These are phyloP conservation scores for Torrubiellomyces zombiae DNA, from an alignment of 2,329 filamentous ascomycete genomes.

Conservation along the genomic window DNA sequence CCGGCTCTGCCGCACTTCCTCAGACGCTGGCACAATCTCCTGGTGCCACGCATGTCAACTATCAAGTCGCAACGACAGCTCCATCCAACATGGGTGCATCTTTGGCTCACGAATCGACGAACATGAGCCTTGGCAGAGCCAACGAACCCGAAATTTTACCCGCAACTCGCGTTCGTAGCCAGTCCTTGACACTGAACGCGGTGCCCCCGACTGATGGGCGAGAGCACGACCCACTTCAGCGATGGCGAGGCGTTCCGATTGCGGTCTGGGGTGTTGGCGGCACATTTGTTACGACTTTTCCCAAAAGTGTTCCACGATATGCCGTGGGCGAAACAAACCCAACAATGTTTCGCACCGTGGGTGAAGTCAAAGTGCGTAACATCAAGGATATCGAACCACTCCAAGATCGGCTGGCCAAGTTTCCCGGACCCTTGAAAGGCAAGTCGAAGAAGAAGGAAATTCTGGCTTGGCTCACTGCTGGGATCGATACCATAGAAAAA, in stretches of 20 bases:
- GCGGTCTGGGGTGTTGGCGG: slow-evolving; percentile 83
- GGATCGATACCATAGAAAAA: slow-evolving; percentile 58
- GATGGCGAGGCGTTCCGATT: slow-evolving; percentile 82
- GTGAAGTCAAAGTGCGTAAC: slow-evolving; percentile 63
- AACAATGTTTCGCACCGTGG: slow-evolving; percentile 66
- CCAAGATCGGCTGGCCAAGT: slow-evolving; percentile 57
- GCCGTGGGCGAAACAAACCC: slow-evolving; percentile 55
- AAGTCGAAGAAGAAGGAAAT: slow-evolving; percentile 96
- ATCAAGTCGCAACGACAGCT: slow-evolving; percentile 13
- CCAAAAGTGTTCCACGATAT: slow-evolving; percentile 77
- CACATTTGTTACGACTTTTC: slow-evolving; percentile 67
- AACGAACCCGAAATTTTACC: slow-evolving; percentile 13
- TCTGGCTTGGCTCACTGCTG: slow-evolving; percentile 59
- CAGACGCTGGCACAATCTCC: slow-evolving; percentile 52
- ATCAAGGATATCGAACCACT: slow-evolving; percentile 59
- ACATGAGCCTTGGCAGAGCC: slow-evolving; percentile 14
- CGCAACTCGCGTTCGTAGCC: slow-evolving; percentile 27
- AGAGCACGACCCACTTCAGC: slow-evolving; percentile 60
- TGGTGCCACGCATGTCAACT: slow-evolving; percentile 23
- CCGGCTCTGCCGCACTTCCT: slow-evolving; percentile 32
- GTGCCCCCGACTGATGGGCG: slow-evolving; percentile 48
- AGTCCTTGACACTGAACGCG: slow-evolving; percentile 39
- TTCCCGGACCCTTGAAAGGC: slow-evolving; percentile 75
- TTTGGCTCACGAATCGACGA: slow-evolving; percentile 29
- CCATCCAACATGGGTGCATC: slow-evolving; percentile 30